phyloP scores from a whole-genome alignment of 2,329 filamentous ascomycete genomes.

The Fusarium armeniacum region DNA sequence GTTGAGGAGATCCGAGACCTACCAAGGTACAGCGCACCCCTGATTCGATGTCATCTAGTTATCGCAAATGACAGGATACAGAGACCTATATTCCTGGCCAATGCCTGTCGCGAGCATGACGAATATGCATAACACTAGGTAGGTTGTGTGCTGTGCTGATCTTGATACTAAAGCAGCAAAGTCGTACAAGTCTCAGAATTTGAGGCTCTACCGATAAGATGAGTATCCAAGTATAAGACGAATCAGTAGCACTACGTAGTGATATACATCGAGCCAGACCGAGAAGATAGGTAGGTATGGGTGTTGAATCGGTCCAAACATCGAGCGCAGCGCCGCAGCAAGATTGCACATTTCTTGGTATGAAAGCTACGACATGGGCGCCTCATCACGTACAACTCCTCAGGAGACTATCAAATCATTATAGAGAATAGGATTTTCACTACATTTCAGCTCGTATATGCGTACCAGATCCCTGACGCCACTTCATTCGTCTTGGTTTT shows the following conservation, averaged over 20 bases:
- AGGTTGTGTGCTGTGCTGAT: neutral
- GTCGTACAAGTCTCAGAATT: neutral
- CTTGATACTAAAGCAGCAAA: neutral
- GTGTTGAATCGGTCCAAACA: neutral
- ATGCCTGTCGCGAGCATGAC: constrained; percentile 10
- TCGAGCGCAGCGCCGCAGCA: neutral
- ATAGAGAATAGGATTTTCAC: neutral
- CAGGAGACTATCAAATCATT: neutral
- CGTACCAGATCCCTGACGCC: constrained; percentile 26
- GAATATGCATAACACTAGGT: constrained; percentile 6
- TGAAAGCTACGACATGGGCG: neutral
- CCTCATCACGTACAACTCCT: neutral
- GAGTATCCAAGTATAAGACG: neutral
- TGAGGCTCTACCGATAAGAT: neutral
- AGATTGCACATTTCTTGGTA: neutral
- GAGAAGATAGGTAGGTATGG: neutral
- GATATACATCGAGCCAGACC: neutral
- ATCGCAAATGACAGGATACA: constrained; percentile 32
- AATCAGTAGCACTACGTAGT: neutral
- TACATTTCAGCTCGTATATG: constrained; percentile 11
- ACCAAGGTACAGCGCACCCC: neutral
- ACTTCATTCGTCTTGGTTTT: constrained; percentile 6
- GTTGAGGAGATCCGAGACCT: constrained; percentile 13
- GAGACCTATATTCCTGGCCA: constrained; percentile 2
- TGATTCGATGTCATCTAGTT: constrained; percentile 22